These are phyloP conservation scores for Ophiocordyceps robertsii DNA, from an alignment of 2,329 filamentous ascomycete species.

Conservation along the genomic window DNA sequence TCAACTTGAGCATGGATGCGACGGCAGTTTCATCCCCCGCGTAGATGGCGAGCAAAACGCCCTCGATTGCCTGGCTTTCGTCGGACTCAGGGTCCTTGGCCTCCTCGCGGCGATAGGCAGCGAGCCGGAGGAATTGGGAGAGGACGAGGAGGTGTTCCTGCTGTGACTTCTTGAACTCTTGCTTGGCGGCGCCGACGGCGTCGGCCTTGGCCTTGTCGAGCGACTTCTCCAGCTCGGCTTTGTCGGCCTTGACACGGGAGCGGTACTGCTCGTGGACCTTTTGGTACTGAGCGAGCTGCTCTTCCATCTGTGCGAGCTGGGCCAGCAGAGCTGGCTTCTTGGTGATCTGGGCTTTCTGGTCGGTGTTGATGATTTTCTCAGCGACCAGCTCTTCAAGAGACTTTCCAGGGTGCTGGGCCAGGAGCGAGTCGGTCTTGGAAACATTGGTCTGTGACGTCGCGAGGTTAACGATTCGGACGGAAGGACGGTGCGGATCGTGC, in stretches of 20 bases:
- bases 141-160: constrained; percentile 54
- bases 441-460: constrained; percentile 42
- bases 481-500: background rate
- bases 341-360: constrained; percentile 63
- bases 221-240: constrained; percentile 45
- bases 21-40: constrained; percentile 65
- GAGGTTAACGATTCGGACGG: background rate
- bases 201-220: constrained; percentile 43
- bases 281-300: constrained; percentile 61
- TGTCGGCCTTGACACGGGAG: constrained; percentile 41
- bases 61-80: constrained; percentile 71
- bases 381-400: constrained; percentile 61
- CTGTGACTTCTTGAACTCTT: constrained; percentile 37
- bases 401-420: constrained; percentile 56
- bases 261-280: constrained; percentile 65
- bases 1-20: constrained; percentile 61
- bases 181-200: constrained; percentile 36
- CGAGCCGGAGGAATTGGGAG: constrained; percentile 69
- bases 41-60: constrained; percentile 66
- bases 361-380: constrained; percentile 61
- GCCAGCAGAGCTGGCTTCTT: constrained; percentile 64
- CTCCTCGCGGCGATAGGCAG: constrained; percentile 61
- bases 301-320: constrained; percentile 57
- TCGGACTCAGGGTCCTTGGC: constrained; percentile 51
- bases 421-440: constrained; percentile 56